phyloP scores from a whole-genome alignment of 345 rosid genomes.

The Lumnitzera littorea region DNA sequence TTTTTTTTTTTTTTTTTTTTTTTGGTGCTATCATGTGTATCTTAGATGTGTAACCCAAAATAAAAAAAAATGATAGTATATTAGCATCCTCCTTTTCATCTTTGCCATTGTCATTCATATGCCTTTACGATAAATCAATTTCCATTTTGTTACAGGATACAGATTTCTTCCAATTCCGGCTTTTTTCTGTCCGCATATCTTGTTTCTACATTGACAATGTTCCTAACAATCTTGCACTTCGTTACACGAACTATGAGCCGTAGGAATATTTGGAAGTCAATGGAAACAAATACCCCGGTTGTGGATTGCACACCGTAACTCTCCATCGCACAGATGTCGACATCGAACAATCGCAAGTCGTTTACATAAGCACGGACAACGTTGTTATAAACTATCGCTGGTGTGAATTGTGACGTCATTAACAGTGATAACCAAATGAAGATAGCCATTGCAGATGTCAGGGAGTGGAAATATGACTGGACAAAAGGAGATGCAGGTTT shows the following conservation, averaged over 20 bases:
- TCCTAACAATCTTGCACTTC: background rate
- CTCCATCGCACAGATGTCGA: background rate
- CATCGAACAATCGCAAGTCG: background rate
- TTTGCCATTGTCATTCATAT: too few species aligned
- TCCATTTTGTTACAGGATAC: too few species aligned
- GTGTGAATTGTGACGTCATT: background rate
- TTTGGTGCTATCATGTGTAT: too few species aligned
- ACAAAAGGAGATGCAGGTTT: background rate
- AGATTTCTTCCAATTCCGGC: slow-evolving; percentile 8
- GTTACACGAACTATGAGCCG: background rate
- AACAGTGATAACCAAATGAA: background rate
- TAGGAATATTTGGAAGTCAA: slow-evolving; percentile 1
- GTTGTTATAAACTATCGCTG: slow-evolving; percentile 1
- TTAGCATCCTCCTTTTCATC: too few species aligned
- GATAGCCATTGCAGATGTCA: background rate
- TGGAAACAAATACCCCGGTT: background rate
- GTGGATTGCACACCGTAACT: background rate
- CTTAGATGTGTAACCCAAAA: too few species aligned
- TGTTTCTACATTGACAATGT: background rate
- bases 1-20: too few species aligned
- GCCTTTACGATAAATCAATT: too few species aligned
- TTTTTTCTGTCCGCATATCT: slow-evolving; percentile 2
- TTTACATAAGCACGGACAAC: background rate
- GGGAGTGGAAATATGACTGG: slow-evolving; percentile 4
- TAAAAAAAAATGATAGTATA: too few species aligned